A percentile compares a stretch with the other conserved stretches of the same genome.
Conservation (phyloP, 192 early-diverging fungal genomes). For the Coemansia reversa region DNA sequence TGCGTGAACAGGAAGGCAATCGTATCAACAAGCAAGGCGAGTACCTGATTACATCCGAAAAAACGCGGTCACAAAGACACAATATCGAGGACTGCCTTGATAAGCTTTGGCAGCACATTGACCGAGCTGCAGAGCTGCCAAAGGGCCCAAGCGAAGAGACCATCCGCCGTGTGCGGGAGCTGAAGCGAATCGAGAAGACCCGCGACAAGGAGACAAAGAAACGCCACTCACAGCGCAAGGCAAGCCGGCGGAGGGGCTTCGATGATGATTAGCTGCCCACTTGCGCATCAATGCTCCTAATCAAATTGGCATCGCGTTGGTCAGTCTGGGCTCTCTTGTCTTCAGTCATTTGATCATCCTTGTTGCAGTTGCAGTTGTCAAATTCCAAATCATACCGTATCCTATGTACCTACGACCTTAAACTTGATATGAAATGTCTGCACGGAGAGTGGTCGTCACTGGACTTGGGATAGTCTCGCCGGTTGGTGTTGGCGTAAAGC, state of each 20-base stretch:
- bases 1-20: constrained; percentile 59
- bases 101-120: constrained; percentile 63
- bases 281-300: constrained; percentile 85
- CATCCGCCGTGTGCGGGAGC: constrained; percentile 57
- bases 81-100: constrained; percentile 83
- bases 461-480: constrained; percentile 93
- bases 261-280: constrained; percentile 59
- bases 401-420: too few relatives aligned
- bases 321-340: too few relatives aligned
- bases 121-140: constrained; percentile 63
- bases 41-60: constrained; percentile 72
- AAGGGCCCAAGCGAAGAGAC: constrained; percentile 65
- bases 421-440: constrained; percentile 64
- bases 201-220: constrained; percentile 64
- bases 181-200: constrained; percentile 62
- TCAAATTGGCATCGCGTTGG: not conserved
- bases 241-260: constrained; percentile 54
- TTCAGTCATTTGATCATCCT: too few relatives aligned
- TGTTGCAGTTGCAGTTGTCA: too few relatives aligned
- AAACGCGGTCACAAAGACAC: constrained; percentile 68
- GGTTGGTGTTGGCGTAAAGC: constrained; percentile 71
- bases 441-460: constrained; percentile 85
- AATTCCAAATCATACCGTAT: too few relatives aligned
- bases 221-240: constrained; percentile 66
- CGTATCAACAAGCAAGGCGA: constrained; percentile 70